Evolutionary conservation across 1,284 basidiomycete genomes (phyloP).

Genomic region (Vanrija pseudolonga): DNA sequence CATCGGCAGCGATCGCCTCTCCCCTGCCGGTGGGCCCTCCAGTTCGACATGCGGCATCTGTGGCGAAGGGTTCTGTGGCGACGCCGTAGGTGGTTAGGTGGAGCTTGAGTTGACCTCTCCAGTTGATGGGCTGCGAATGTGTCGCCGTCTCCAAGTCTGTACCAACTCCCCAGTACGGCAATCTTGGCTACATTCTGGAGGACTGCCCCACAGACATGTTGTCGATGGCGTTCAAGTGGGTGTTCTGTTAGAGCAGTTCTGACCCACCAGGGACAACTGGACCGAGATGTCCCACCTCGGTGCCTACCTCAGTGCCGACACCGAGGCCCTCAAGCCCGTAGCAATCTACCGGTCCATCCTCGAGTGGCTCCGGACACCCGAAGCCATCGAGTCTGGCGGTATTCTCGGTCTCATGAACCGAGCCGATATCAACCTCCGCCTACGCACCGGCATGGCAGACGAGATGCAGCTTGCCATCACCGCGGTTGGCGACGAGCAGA

Average conservation of each 20-base stretch:
- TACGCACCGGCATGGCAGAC: slow-evolving; percentile 19
- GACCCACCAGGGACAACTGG: slow-evolving; percentile 22
- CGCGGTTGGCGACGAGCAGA: slow-evolving; percentile 6
- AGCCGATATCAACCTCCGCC: slow-evolving; percentile 17
- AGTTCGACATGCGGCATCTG: slow-evolving; percentile 20
- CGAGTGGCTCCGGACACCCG: slow-evolving; percentile 16
- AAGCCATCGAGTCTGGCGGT: slow-evolving; percentile 16
- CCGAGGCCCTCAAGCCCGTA: not conserved
- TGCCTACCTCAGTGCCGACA: slow-evolving; percentile 6
- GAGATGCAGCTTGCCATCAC: slow-evolving; percentile 20
- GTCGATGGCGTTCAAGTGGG: slow-evolving; percentile 21
- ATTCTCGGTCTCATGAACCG: slow-evolving; percentile 22
- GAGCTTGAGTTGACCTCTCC: not conserved
- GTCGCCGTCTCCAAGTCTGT: slow-evolving; percentile 9
- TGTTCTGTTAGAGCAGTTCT: not conserved
- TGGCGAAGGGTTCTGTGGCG: slow-evolving; percentile 24
- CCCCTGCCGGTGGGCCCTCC: slow-evolving; percentile 11
- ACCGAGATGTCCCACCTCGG: slow-evolving; percentile 19
- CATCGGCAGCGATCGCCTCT: slow-evolving; percentile 16
- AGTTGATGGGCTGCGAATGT: slow-evolving; percentile 14
- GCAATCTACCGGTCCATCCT: slow-evolving; percentile 14
- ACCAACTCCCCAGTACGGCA: slow-evolving; percentile 9
- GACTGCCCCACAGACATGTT: slow-evolving; percentile 22
- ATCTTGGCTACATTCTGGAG: slow-evolving; percentile 13
- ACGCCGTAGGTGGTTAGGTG: slow-evolving; percentile 1